A percentile compares a stretch with the other conserved stretches of the same genome.
Evolutionary conservation across 1,284 basidiomycete species (phyloP).

Genomic region (Microbotryum violaceum): DNA sequence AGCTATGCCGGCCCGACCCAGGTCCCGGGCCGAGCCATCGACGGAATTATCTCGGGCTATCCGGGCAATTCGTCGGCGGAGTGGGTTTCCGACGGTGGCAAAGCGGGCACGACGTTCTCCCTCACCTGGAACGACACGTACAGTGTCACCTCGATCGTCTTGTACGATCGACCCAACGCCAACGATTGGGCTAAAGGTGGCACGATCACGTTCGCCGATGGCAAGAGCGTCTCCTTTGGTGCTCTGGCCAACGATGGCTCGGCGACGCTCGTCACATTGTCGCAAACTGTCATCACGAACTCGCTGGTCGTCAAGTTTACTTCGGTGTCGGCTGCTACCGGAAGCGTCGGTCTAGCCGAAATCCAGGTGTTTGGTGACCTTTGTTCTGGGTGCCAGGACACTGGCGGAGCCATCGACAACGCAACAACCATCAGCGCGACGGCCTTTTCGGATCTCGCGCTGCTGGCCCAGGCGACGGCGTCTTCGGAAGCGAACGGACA

Average conservation of each 20-base stretch:
- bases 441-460: background rate
- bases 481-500: constrained; percentile 11
- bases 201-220: constrained; percentile 19
- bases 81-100: constrained; percentile 18
- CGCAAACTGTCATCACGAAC: constrained; percentile 6
- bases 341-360: constrained; percentile 27
- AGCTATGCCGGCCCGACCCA: constrained; percentile 5
- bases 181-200: constrained; percentile 15
- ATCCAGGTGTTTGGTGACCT: constrained; percentile 22
- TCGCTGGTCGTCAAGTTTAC: constrained; percentile 23
- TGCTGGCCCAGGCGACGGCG: constrained; percentile 2
- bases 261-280: constrained; percentile 18
- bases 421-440: too few species aligned
- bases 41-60: constrained; percentile 24
- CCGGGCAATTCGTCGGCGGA: constrained; percentile 29
- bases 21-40: constrained; percentile 20
- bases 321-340: constrained; percentile 16
- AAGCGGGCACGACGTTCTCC: constrained; percentile 11
- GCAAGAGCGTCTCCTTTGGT: constrained; percentile 19
- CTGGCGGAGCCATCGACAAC: background rate
- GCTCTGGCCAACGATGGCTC: constrained; percentile 29
- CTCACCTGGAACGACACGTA: constrained; percentile 22
- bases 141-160: constrained; percentile 16
- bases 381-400: constrained; percentile 3
- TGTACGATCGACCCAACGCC: constrained; percentile 29